phyloP scores from a whole-genome alignment of 129 eudicot species.

The Helichrysum umbraculigerum region DNA sequence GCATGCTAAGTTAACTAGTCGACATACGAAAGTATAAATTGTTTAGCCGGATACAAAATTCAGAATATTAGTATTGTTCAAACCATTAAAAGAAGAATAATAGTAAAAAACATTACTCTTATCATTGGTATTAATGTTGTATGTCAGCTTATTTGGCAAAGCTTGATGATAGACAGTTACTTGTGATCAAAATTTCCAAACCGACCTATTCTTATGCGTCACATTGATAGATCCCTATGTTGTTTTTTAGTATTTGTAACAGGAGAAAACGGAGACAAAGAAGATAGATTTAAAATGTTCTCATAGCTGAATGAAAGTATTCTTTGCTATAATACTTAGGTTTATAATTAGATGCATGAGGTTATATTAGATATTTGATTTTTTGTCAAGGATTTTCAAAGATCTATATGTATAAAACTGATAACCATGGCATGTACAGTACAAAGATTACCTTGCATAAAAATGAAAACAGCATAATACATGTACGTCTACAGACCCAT shows the following conservation, averaged over 20 bases:
- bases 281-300: neutral
- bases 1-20: neutral
- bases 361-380: neutral
- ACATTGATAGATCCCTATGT: neutral
- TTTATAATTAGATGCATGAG: neutral
- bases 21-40: neutral
- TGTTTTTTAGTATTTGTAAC: neutral
- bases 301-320: neutral
- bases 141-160: neutral
- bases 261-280: neutral
- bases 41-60: neutral
- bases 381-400: neutral
- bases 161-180: neutral
- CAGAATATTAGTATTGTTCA: neutral
- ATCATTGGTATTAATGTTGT: neutral
- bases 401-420: neutral
- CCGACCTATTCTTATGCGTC: neutral
- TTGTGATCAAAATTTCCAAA: neutral
- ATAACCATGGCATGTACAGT: neutral
- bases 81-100: neutral
- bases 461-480: neutral
- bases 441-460: conserved; percentile 7
- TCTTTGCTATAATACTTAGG: neutral
- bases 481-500: conserved; percentile 1
- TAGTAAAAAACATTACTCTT: neutral